Conservation (phyloP, 1,284 basidiomycete species). For the Xerocomus amazonicus region DNA sequence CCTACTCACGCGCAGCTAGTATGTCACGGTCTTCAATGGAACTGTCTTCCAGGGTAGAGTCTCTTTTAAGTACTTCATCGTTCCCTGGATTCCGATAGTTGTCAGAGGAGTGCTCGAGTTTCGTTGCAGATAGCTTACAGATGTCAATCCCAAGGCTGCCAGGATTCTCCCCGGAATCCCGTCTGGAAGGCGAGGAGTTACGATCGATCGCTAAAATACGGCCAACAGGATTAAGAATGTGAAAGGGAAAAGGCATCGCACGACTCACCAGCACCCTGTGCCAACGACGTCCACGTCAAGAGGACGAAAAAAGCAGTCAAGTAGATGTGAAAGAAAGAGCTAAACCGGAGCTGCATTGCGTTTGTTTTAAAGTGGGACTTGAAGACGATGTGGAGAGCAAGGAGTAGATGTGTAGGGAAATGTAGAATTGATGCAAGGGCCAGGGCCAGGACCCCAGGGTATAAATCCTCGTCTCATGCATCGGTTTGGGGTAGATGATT, state of each 20-base stretch:
- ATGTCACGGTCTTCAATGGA: background rate
- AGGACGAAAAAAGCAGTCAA: background rate
- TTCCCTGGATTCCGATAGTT: background rate
- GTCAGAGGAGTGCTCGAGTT: background rate
- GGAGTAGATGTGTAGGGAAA: background rate
- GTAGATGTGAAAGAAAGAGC: background rate
- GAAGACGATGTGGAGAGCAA: background rate
- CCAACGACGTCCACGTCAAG: slow-evolving; percentile 6
- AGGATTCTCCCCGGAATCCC: background rate
- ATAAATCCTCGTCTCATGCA: slow-evolving; percentile 10
- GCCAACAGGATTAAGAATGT: background rate
- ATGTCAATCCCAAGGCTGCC: background rate
- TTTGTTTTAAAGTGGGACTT: background rate
- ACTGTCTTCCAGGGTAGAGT: no score
- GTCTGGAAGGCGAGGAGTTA: background rate
- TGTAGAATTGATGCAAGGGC: background rate
- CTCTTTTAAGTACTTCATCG: background rate
- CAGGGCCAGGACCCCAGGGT: background rate
- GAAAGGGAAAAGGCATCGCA: background rate
- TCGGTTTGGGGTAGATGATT: slow-evolving; percentile 6
- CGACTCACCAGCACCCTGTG: slow-evolving; percentile 12
- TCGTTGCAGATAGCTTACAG: slow-evolving; percentile 1
- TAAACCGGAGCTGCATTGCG: slow-evolving; percentile 5
- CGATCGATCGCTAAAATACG: slow-evolving; percentile 6
- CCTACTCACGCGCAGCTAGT: slow-evolving; percentile 4